Conservation (phyloP, 768 basidiomycete species). For the Macrocybe gigantea region DNA sequence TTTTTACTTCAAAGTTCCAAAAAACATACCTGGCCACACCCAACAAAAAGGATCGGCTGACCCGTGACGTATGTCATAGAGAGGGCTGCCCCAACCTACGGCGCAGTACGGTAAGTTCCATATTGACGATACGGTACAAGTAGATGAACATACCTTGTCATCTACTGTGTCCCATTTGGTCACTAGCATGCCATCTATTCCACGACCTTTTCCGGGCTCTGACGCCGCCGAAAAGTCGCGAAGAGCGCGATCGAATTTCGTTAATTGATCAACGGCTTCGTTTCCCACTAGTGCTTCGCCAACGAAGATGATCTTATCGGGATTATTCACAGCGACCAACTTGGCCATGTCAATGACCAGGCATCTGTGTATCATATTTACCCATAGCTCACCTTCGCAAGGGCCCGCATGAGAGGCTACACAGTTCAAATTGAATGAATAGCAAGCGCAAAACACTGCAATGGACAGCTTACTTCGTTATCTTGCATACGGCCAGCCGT, state of each 20-base stretch:
- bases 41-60: constrained; percentile 97
- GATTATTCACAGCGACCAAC: constrained; percentile 89
- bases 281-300: constrained; percentile 98
- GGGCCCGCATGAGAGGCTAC: constrained; percentile 92
- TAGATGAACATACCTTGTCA: constrained; percentile 64
- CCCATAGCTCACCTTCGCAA: constrained; percentile 70
- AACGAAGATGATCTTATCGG: constrained; percentile 97
- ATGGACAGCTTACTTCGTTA: constrained; percentile 66
- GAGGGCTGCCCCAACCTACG: constrained; percentile 92
- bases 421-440: constrained; percentile 6
- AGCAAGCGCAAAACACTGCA: not conserved
- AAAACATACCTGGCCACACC: constrained; percentile 82
- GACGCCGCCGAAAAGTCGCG: constrained; percentile 84
- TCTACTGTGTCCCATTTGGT: constrained; percentile 99
- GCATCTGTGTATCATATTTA: not conserved
- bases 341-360: constrained; percentile 21
- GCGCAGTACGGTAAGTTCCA: not conserved
- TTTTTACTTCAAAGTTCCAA: not conserved
- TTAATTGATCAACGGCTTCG: constrained; percentile 96
- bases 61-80: constrained; percentile 99
- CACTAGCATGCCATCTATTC: constrained; percentile 96
- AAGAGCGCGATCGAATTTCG: constrained; percentile 92
- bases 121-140: not conserved
- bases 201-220: constrained; percentile 67
- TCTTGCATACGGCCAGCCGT: constrained; percentile 99